Evolutionary conservation across 2,329 filamentous ascomycete species (phyloP).

Genomic region (Microsporum ferrugineum): DNA sequence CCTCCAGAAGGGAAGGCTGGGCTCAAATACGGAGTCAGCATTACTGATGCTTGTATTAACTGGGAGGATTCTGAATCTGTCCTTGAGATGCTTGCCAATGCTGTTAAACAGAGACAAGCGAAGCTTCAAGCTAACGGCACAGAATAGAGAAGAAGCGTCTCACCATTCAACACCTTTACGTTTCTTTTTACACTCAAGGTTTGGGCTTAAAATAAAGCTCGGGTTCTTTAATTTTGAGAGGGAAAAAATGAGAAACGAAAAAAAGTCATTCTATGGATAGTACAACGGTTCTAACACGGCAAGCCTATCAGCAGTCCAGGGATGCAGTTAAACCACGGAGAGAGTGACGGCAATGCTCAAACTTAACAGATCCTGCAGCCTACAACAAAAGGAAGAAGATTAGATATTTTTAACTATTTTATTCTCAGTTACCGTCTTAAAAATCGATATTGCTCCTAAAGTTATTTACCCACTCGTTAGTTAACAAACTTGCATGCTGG

Average conservation of each 20-base stretch:
- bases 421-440: too few species aligned
- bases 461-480: too few species aligned
- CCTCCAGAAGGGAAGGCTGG: constrained; percentile 65
- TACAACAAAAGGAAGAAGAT: not conserved
- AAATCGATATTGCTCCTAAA: too few species aligned
- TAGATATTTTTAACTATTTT: not conserved
- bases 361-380: not conserved
- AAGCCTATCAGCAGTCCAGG: not conserved
- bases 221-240: not conserved
- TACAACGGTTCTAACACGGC: not conserved
- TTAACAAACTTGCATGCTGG: too few species aligned
- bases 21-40: constrained; percentile 81
- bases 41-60: constrained; percentile 90
- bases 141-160: not conserved
- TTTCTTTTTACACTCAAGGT: not conserved
- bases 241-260: not conserved
- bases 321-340: not conserved
- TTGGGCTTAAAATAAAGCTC: not conserved
- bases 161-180: too few species aligned
- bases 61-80: constrained; percentile 82
- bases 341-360: not conserved
- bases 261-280: not conserved
- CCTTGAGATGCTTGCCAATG: constrained; percentile 64
- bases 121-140: not conserved
- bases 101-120: constrained; percentile 63